Base-by-base conservation (phyloP, 352 stramenopile genomes). In the Pythium phragmiticola region DNA sequence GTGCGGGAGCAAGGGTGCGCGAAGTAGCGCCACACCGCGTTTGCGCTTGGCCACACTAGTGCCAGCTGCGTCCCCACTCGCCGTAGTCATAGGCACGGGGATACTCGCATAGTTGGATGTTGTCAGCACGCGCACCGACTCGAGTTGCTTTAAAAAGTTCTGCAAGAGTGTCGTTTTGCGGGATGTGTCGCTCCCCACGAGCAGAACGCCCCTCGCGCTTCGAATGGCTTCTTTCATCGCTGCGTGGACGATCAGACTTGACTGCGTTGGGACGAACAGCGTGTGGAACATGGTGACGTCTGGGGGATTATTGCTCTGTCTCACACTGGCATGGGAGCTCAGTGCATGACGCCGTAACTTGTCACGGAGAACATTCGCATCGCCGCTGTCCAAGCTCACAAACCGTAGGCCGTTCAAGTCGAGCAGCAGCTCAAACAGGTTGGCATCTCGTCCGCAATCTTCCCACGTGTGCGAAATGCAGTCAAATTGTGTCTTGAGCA, bases 181-280 rank as follows among this genome's bases (percentile, higher is more conserved):
- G 12, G 66, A 67, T 11, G 66, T 58, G 5, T 70, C 42, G 0
- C 43, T 46, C 7, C 73, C 73, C 14, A 75, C 57, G 4, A 80
- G 64, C 3, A 80, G 36, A 9, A 75, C 50, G 13, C 62, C 65
- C 17, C 54, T 17, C 21, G 45, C 64, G 47, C 66, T 66, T 55
- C 69, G 62, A 19, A 73, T 54, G 0, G 51, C 56, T 58, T 80
- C 62, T 54, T 58, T 70, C 54, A 73, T 71, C 2, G 55, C 63
- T 7, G 69, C 65, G 21, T 80, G 73, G 30, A 77, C 57, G 7
- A 70, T 49, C 28, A 75, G 48, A 43, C 66, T 77, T 3, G 64
- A 62, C 12, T 42, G 51, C 2, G 69, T 73, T 17, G 73, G 73
- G n/a, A 80, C 48, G 43, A 73, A 80, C 1, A 77, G 19, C 2